Base-by-base conservation (phyloP, 257 asterid genomes). In the Ajuga chamaepitys region DNA sequence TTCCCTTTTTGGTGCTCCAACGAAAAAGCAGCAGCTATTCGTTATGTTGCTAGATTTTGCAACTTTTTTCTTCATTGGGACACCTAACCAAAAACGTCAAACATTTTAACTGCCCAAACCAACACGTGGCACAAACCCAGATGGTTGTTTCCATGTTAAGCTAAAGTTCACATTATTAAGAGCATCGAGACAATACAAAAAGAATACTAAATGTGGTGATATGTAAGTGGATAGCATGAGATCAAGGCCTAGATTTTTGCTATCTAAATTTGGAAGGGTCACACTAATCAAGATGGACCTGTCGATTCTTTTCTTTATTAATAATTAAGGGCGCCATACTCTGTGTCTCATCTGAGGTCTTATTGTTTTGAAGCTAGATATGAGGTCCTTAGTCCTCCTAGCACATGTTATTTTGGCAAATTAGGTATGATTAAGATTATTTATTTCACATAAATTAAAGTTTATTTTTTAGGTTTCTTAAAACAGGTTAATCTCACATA, bases 111-210 rank as follows among this genome's bases (percentile, higher is more conserved):
- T 55, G 71, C 59, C 34, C n/a, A 50, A 28, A 13, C 21, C 54
- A 66, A 75, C 70, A 59, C 79, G 80, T 75, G 73, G 69, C 72
- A 42, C 75, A 42, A 72, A 12, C 75, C 55, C 69, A 75, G 47
- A 47, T 58, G 61, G 65, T 3, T 50, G 48, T 64, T 70, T 64
- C 75, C 37, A 56, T 68, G 67, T 62, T 68, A 20, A 62, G 79
- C 71, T 37, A 54, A 51, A 42, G 41, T 41, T n/a, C 48, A 14
- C 48, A 75, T 69, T 73, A 73, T 73, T 59, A 66, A 9, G 32
- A 59, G 64, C 45, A 59, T 51, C 32, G 16, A 37, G 57, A 58
- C 57, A 38, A 57, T 55, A 62, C 38, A 41, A 18, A 10, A 21
- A 6, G 18, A 72, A 58, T 58, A 65, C 50, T 65, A 18, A 30